Percentiles rank a stretch among this genome's conserved stretches.
Conservation (phyloP, 257 asterid genomes). For the Fraxinus anomala region DNA sequence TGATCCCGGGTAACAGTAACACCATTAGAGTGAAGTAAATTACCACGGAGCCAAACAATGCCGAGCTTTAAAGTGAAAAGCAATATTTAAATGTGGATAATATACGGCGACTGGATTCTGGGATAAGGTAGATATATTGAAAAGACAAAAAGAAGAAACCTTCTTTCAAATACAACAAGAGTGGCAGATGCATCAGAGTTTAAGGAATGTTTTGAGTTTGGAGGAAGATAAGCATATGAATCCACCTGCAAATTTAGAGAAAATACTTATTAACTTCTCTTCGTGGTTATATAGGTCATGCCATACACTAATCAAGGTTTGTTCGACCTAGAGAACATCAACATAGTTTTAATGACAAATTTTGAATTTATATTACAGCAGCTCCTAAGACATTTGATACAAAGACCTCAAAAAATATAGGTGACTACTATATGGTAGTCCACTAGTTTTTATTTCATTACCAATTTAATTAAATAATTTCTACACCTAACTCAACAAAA, state of each 20-base stretch:
- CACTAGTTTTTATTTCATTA: neutral
- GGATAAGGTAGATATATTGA: slow-evolving; percentile 4
- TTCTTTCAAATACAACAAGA: slow-evolving; percentile 77
- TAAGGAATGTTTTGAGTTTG: slow-evolving; percentile 59
- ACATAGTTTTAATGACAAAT: neutral
- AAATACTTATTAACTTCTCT: neutral
- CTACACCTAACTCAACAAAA: neutral
- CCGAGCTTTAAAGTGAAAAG: slow-evolving; percentile 1
- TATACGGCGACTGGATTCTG: neutral
- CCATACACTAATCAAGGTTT: neutral
- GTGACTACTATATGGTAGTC: neutral
- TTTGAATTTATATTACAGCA: slow-evolving; percentile 13
- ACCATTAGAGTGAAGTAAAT: neutral
- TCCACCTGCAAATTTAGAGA: slow-evolving; percentile 65
- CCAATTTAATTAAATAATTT: neutral
- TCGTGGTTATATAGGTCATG: slow-evolving; percentile 9
- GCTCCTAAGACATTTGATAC: slow-evolving; percentile 3
- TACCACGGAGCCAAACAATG: neutral
- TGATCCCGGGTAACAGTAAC: neutral
- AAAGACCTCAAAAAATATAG: neutral
- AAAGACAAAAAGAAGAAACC: slow-evolving; percentile 45
- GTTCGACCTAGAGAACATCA: slow-evolving; percentile 2
- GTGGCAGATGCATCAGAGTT: slow-evolving; percentile 65
- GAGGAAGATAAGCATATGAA: slow-evolving; percentile 90
- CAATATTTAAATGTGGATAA: neutral